Percentiles rank a stretch among this genome's conserved stretches.
Evolutionary conservation across 2,329 filamentous ascomycete species (phyloP).

Genomic region (Aspergillus floridensis): DNA sequence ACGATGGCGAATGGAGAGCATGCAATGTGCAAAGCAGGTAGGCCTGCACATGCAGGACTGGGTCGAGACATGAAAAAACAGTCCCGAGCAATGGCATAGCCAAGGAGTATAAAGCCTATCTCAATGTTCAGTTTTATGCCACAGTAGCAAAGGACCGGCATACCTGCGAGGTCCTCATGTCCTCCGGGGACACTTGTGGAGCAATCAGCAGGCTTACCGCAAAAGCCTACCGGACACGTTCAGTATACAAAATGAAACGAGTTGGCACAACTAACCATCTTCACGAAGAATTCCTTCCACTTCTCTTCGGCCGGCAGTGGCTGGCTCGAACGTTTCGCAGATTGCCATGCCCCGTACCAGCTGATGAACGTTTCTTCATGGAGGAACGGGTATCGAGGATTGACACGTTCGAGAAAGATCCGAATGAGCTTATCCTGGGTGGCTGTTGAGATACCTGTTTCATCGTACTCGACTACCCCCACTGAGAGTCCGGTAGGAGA

Average conservation of each 20-base stretch:
- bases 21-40: slow-evolving; percentile 6
- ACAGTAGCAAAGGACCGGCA: too few relatives aligned
- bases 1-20: slow-evolving; percentile 2
- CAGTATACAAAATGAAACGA: background rate
- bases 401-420: background rate
- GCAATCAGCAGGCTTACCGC: slow-evolving; percentile 3
- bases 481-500: background rate
- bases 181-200: background rate
- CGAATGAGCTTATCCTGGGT: background rate
- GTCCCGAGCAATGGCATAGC: background rate
- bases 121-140: background rate
- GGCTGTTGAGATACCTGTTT: background rate
- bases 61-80: slow-evolving; percentile 3
- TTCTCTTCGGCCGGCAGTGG: background rate
- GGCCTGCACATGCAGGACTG: background rate
- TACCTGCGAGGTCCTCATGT: slow-evolving; percentile 2
- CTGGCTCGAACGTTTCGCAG: background rate
- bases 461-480: background rate
- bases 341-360: slow-evolving; percentile 1
- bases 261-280: background rate
- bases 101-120: background rate
- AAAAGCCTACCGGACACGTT: background rate
- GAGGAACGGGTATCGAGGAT: slow-evolving; percentile 3
- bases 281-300: slow-evolving; percentile 4
- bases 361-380: slow-evolving; percentile 3